Evolutionary conservation across 768 basidiomycete genomes (phyloP), one percentile per base, ranked within the genome.

Genomic region (Solioccasus polychromus): DNA sequence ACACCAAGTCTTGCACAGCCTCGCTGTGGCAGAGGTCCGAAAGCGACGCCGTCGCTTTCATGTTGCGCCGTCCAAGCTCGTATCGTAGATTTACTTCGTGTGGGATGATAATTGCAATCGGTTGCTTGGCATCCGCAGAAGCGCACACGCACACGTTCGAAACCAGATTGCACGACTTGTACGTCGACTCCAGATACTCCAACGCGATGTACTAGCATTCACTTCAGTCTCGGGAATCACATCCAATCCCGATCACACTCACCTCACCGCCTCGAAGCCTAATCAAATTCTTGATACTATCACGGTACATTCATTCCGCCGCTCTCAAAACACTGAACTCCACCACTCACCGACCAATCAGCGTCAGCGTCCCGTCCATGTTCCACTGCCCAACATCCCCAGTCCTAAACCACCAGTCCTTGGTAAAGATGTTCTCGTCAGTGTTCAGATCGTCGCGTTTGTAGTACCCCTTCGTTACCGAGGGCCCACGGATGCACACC

Each of bases 381-480:
- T 96, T 95, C 91, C 92, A 97, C 65, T 89, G 88, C 0, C 92
- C 95, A 28, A 98, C 77, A 63, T 98, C 95, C 9, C 95, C 95
- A 0, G 94, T 97, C 60, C 88, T 78, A 62, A 97, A 69, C 91
- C 92, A 98, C 5, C 93, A 93, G 54, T 95, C 93, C 50, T 79
- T 76, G 3, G 91, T 88, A 65, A 95, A 94, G 60, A 92, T 81
- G 11, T 61, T 72, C 58, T 82, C 78, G 68, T 97, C 95, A 18
- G 75, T 70, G 61, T 96, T 94, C 40, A 97, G 73, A 61, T 99
- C 93, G 14, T 82, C 81, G 0, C 92, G 85, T 69, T 94, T 95
- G 74, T 78, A 97, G 72, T 98, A 99, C 9, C 85, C 94, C 52
- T 82, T 78, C 48, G 85, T 89, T 41, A 98, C 86, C 3, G 86